Evolutionary conservation across 2,329 filamentous ascomycete genomes (phyloP).

Genomic region (Cyclaneusma minus): DNA sequence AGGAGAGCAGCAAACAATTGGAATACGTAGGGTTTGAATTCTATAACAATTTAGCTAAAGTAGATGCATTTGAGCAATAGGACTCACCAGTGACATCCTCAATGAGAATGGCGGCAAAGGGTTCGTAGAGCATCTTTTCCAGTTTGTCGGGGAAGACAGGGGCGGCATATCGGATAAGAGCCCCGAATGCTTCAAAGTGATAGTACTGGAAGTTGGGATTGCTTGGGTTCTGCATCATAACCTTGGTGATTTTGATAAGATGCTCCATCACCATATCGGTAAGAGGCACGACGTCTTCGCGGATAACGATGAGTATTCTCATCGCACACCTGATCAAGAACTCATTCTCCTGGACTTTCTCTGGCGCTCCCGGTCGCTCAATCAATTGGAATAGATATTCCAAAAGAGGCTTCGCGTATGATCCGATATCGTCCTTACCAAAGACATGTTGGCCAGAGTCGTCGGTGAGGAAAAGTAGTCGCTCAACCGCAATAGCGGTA

Average conservation of each 20-base stretch:
- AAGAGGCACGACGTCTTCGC: conserved; percentile 60
- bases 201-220: conserved; percentile 98
- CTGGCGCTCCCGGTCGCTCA: conserved; percentile 65
- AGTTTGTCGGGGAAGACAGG: conserved; percentile 55
- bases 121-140: conserved; percentile 66
- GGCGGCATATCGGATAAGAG: conserved; percentile 65
- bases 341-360: conserved; percentile 97
- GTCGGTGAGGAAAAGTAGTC: conserved; percentile 72
- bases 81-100: conserved; percentile 63
- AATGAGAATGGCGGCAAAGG: conserved; percentile 66
- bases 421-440: conserved; percentile 59
- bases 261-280: conserved; percentile 68
- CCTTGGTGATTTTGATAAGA: conserved; percentile 75
- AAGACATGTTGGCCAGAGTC: conserved; percentile 66
- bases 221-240: conserved; percentile 89
- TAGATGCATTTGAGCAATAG: neutral
- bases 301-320: conserved; percentile 89
- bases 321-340: conserved; percentile 98
- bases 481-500: conserved; percentile 89
- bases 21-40: conserved; percentile 94
- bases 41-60: conserved; percentile 28
- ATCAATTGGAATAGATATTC: conserved; percentile 85
- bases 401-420: conserved; percentile 72
- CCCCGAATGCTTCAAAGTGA: conserved; percentile 88
- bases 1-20: conserved; percentile 85